These are phyloP conservation scores for Quercus tomentella DNA, from an alignment of 331 rosid species.

Conservation along the genomic window DNA sequence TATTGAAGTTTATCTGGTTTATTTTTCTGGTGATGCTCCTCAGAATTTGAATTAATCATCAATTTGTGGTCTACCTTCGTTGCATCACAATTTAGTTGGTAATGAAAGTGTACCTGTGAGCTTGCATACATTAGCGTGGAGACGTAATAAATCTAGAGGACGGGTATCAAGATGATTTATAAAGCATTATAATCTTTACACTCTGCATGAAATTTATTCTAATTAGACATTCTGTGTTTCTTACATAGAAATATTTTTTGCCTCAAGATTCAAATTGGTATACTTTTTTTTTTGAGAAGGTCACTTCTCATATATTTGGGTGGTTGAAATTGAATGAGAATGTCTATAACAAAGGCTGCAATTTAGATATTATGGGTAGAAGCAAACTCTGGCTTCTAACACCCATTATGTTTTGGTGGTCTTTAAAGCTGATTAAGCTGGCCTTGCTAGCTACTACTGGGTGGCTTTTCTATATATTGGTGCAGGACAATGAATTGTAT, in stretches of 20 bases:
- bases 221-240: neutral
- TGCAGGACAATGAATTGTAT: too few species aligned
- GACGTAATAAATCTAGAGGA: neutral
- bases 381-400: too few species aligned
- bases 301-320: neutral
- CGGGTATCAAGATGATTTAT: neutral
- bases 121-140: neutral
- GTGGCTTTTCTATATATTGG: too few species aligned
- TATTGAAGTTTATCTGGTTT: too few species aligned
- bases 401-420: too few species aligned
- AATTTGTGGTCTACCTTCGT: too few species aligned
- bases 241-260: neutral
- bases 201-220: neutral
- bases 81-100: too few species aligned
- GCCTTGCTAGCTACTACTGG: too few species aligned
- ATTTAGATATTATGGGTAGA: neutral
- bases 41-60: too few species aligned
- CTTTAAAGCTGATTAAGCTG: too few species aligned
- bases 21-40: too few species aligned
- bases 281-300: neutral
- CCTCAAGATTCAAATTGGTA: neutral
- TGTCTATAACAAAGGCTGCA: neutral
- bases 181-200: neutral
- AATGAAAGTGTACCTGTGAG: neutral
- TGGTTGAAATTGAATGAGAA: neutral